phyloP scores from a whole-genome alignment of 352 stramenopile species.

The Thalassiosira exigua region DNA sequence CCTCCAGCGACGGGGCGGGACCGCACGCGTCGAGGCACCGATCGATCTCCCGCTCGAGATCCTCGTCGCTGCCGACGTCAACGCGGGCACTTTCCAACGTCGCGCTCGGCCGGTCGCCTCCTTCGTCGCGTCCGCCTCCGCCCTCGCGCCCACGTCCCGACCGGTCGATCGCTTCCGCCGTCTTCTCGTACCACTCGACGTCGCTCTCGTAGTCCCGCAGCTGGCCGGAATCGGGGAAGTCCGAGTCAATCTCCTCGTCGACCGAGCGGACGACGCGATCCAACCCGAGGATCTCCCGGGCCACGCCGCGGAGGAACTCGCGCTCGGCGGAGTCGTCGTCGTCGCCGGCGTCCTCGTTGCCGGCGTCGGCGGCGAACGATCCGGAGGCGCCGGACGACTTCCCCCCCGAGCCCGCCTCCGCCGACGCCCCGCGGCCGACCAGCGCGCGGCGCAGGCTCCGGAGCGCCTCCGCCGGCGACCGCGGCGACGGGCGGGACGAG shows the following conservation, averaged over 20 bases:
- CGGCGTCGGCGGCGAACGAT: too few relatives aligned
- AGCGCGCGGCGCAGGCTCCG: too few relatives aligned
- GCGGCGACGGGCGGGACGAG: too few relatives aligned
- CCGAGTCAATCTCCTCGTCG: constrained; percentile 46
- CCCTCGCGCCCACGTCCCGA: too few relatives aligned
- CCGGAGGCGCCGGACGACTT: too few relatives aligned
- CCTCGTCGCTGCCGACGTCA: constrained; percentile 10
- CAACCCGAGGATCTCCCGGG: constrained; percentile 40
- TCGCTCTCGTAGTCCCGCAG: constrained; percentile 30
- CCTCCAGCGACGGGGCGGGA: constrained; percentile 45
- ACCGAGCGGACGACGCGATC: constrained; percentile 51
- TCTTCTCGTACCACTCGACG: constrained; percentile 34
- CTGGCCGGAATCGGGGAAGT: background rate
- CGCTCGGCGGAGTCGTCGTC: too few relatives aligned
- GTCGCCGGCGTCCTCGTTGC: too few relatives aligned
- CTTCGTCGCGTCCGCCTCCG: background rate
- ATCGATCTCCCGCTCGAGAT: constrained; percentile 53
- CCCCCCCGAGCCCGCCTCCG: too few relatives aligned
- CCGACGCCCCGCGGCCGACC: too few relatives aligned
- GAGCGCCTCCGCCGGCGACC: too few relatives aligned
- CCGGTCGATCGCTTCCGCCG: constrained; percentile 9
- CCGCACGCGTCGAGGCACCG: constrained; percentile 51
- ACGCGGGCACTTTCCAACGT: background rate
- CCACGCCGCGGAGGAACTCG: constrained; percentile 32
- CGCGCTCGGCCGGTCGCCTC: background rate